Base-by-base conservation (phyloP, 2,329 filamentous ascomycete genomes). In the Gyromitra esculenta region DNA sequence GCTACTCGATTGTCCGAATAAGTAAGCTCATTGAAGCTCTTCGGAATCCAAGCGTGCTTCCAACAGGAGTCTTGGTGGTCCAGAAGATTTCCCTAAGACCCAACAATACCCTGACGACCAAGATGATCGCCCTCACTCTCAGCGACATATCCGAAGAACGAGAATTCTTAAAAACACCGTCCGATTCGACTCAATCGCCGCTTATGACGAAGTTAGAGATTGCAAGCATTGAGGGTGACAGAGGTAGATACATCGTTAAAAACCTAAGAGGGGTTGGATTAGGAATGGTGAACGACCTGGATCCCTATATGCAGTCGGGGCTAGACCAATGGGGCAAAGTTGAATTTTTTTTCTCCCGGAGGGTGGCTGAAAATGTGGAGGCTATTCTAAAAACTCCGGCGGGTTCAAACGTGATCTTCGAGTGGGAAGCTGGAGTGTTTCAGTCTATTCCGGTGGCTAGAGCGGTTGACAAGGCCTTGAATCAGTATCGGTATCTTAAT, bases 331-430 rank as follows among this genome's bases (percentile, higher is more conserved):
- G 39, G 54, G 9, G 50, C 21, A 39, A 25, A 9, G 7, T 52
- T 31, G 59, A n/a, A 15, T 31, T 41, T 11, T 65, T 60, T 15
- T 18, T 1, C n/a, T 15, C 50, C 13, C 65, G 59, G 5, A 31
- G 59, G 13, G 35, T 75, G 21, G 66, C 31, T 8, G 50, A 71
- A 31, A 75, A 75, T 25, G 37, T 71, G 1, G 60, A 71, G 18
- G 13, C 21, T 45, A 31, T 75, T n/a, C 52, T 4, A 18, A 65
- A 48, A 37, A 45, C 56, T 2, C 37, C 45, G 15, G 7, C 1
- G 15, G 39, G 25, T 11, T 13, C 18, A 5, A 56, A 59, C 0
- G 57, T 65, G 25, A 39, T 75, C 31, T 18, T 70, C 7, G 72
- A 75, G 35, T 18, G 59, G 35, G 25, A 52, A 4, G 39, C 2